Percentiles rank a stretch among this genome's conserved stretches.
Evolutionary conservation across 768 basidiomycete genomes (phyloP).

Genomic region (Tylopilus sp.): DNA sequence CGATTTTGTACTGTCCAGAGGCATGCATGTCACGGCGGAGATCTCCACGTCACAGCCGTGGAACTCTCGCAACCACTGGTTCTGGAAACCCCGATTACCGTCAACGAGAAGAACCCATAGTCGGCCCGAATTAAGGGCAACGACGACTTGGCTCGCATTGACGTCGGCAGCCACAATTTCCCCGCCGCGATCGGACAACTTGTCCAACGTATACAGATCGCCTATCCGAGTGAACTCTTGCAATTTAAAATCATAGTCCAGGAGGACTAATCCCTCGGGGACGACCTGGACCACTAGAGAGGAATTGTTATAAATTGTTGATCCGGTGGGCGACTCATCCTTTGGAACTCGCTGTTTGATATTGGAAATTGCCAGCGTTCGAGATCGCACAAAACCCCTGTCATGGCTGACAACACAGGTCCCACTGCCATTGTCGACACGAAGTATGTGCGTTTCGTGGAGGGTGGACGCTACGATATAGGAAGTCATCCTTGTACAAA

Average conservation of each 20-base stretch:
- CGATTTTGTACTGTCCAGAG: constrained; percentile 44
- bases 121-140: constrained; percentile 55
- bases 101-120: constrained; percentile 51
- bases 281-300: constrained; percentile 74
- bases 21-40: constrained; percentile 65
- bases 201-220: constrained; percentile 38
- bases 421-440: constrained; percentile 36
- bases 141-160: constrained; percentile 62
- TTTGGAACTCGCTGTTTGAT: constrained; percentile 35
- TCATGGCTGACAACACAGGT: constrained; percentile 34
- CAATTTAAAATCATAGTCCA: constrained; percentile 51
- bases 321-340: constrained; percentile 12
- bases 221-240: constrained; percentile 40
- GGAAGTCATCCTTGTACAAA: constrained; percentile 43
- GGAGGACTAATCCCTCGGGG: constrained; percentile 46
- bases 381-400: constrained; percentile 46
- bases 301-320: constrained; percentile 40
- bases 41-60: too few relatives aligned
- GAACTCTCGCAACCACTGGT: constrained; percentile 22
- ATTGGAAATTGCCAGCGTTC: constrained; percentile 66
- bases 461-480: constrained; percentile 62
- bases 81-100: constrained; percentile 37
- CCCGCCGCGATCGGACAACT: constrained; percentile 24
- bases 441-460: constrained; percentile 51
- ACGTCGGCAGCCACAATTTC: constrained; percentile 68